Evolutionary conservation across 2,329 filamentous ascomycete genomes (phyloP), one percentile per base, ranked within the genome.

Genomic region (Furcasterigmium furcatum): DNA sequence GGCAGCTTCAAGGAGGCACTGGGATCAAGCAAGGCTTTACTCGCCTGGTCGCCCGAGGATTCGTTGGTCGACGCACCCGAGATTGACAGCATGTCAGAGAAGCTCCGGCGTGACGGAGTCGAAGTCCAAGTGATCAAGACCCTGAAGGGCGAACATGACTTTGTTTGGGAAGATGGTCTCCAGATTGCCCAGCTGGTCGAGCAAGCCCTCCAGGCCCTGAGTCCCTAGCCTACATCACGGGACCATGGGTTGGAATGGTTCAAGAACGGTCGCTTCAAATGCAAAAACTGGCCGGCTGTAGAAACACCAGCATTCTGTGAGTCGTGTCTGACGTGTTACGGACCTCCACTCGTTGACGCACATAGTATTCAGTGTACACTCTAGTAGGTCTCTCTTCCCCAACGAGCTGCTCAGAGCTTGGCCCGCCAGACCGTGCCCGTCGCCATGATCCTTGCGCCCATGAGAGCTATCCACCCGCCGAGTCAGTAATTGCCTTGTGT

Each of bases 111-210:
- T 27, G 62, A 68, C 63, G 60, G 63, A 63, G 48, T 74, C 41
- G 45, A 51, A 10, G 49, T 58, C 13, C 48, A 53, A 5, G 52
- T 61, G 27, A 42, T 62, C 27, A 68, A 61, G 50, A 72, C 79
- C 54, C 58, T 84, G 43, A 62, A 60, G 9, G 85, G 80, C 5
- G 70, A 69, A 30, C 86, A 90, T 62, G 78, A 88, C 62, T 74
- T 77, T 52, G 68, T 85, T 3, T 87, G 83, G 80, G 58, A 76
- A 58, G 72, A 79, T 47, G 84, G 84, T 14, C 59, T 60, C 27
- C 76, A 82, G 53, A 60, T 87, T 41, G 80, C 76, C 22, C 64
- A 65, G 43, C 62, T 78, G 16, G 59, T 78, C 35, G 54, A 55
- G n/a, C 54, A 62, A 43, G 57, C 61, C 16, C n/a, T n/a, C n/a